Evolutionary conservation across 495 filamentous ascomycete genomes (phyloP).

Genomic region (Evernia prunastri): DNA sequence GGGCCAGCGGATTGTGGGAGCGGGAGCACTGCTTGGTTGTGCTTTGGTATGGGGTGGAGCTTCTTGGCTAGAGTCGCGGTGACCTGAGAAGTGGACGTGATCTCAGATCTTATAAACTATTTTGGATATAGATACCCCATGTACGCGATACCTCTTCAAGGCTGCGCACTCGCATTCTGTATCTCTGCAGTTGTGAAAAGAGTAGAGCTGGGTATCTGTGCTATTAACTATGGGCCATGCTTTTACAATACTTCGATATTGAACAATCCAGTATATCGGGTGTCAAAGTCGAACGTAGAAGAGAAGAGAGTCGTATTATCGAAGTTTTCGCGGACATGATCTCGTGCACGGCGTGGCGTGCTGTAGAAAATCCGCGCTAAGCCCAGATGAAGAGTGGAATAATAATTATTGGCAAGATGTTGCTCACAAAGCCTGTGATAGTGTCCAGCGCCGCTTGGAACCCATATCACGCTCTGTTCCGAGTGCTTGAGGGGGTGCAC

Average conservation of each 20-base stretch:
- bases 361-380: not conserved
- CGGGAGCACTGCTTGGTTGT: constrained; percentile 24
- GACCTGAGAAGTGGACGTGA: not conserved
- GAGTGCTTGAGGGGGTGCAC: constrained; percentile 17
- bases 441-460: constrained; percentile 26
- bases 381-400: not conserved
- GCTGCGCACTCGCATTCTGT: not conserved
- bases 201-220: constrained; percentile 6
- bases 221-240: constrained; percentile 2
- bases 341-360: not conserved
- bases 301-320: not conserved
- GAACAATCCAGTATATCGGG: too few species aligned
- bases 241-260: not conserved
- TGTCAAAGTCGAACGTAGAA: not conserved
- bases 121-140: not conserved
- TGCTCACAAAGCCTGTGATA: constrained; percentile 15
- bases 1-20: constrained; percentile 24
- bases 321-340: not conserved
- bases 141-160: not conserved
- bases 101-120: not conserved
- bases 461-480: constrained; percentile 21
- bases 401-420: not conserved
- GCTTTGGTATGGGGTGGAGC: constrained; percentile 27
- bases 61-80: constrained; percentile 23
- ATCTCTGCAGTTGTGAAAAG: not conserved